Evolutionary conservation across 1,284 basidiomycete genomes (phyloP), one percentile per base, ranked within the genome.

Genomic region (Fistulinella cinereoalba): DNA sequence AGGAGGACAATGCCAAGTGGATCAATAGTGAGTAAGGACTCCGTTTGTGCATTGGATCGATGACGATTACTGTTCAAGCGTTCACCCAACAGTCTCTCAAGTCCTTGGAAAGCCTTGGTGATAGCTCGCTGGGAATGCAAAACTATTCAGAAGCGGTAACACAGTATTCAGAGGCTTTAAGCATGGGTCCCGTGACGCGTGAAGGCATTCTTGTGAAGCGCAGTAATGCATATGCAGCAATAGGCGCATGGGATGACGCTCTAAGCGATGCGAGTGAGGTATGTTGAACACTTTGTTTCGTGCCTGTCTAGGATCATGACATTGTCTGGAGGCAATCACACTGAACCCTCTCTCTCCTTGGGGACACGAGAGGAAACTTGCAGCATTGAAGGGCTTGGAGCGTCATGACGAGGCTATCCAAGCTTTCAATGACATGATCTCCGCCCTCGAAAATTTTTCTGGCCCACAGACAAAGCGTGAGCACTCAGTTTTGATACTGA

Each of bases 241-340:
- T 8, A 3, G 25, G 12, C 28, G n/a, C 4, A 12, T 43, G 42
- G 42, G 9, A 19, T n/a, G 25, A 40, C 6, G 33, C 33, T 22
- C 22, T 43, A 15, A 39, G n/a, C n/a, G 42, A 43, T 8, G 42
- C 42, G 37, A 13, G 37, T 12, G 28, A 41, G 22, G 41, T 36
- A 19, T 41, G 31, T 19, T 18, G 15, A 11, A 21, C 1, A 18
- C 10, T 23, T 18, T 8, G 11, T 36, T 23, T n/a, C 37, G n/a
- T 33, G 13, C 16, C 15, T n/a, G 13, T 15, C 5, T 16, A 33
- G n/a, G 16, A 16, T 8, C 18, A 16, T 18, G 18, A 33, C n/a
- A 33, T 33, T 18, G 15, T 33, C 31, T 12, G 11, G 3, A 43
- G 42, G 25, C 25, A 13, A 40, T 40, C 36, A 9, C 10, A n/a